phyloP scores from a whole-genome alignment of 2,329 filamentous ascomycete species.

The Aciculosporium take region DNA sequence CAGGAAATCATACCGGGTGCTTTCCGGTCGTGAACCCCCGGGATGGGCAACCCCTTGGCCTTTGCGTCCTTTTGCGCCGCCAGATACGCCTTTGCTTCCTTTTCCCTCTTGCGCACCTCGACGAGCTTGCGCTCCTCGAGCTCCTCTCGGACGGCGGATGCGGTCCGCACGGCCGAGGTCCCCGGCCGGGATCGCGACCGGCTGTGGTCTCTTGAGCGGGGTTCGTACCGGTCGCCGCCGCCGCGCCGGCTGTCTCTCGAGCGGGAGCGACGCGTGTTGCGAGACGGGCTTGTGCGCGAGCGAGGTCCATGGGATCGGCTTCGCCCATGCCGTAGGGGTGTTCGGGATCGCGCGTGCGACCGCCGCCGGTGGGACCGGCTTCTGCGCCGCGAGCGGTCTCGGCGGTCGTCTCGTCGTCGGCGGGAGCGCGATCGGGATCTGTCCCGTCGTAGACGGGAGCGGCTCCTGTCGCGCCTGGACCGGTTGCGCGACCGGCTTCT shows the following conservation, averaged over 20 bases:
- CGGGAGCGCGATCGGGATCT: slow-evolving; percentile 28
- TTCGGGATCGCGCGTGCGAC: slow-evolving; percentile 18
- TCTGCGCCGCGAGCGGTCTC: slow-evolving; percentile 14
- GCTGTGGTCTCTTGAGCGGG: slow-evolving; percentile 17
- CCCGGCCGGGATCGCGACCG: slow-evolving; percentile 29
- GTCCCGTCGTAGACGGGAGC: slow-evolving; percentile 22
- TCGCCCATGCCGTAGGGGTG: slow-evolving; percentile 19
- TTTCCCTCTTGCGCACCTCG: slow-evolving; percentile 47
- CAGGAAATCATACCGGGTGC: neutral
- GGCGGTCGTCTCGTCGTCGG: slow-evolving; percentile 17
- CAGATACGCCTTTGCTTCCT: slow-evolving; percentile 50
- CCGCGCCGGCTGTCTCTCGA: slow-evolving; percentile 12
- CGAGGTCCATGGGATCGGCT: slow-evolving; percentile 12
- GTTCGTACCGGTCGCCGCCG: slow-evolving; percentile 9
- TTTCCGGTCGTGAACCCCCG: slow-evolving; percentile 41
- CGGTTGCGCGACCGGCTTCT: slow-evolving; percentile 20
- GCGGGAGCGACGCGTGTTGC: slow-evolving; percentile 9
- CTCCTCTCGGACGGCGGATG: slow-evolving; percentile 29
- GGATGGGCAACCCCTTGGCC: slow-evolving; percentile 42
- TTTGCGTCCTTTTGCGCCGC: slow-evolving; percentile 47
- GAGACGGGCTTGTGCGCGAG: slow-evolving; percentile 6
- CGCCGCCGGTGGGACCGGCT: slow-evolving; percentile 20
- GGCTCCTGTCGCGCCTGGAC: slow-evolving; percentile 23
- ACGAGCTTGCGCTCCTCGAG: slow-evolving; percentile 45
- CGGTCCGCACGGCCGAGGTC: slow-evolving; percentile 22